Evolutionary conservation across 1,284 basidiomycete genomes (phyloP), one percentile per base, ranked within the genome.

Genomic region (Naganishia liquefaciens): DNA sequence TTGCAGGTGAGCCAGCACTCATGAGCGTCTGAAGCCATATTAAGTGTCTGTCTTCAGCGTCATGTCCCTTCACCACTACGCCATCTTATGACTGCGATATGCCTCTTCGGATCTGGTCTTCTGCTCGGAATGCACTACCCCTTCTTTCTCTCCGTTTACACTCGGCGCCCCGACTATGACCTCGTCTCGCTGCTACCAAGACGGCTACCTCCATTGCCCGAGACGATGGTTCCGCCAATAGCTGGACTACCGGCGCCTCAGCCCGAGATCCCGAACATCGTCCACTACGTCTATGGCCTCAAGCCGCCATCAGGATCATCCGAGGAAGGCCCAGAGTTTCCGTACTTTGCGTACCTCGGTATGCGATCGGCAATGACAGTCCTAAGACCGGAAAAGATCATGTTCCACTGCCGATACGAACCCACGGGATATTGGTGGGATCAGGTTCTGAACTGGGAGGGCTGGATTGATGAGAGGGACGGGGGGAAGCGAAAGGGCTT

Each of bases 271-370:
- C 75, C 75, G 17, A 76, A 75, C 62, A 62, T 74, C 44, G 74
- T 78, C 2, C 76, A 77, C 62, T 77, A 75, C 55, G 73, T 78
- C 15, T 76, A 73, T 61, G 76, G 76, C 1, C 68, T 75, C 10
- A 69, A 69, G 23, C 61, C 60, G 6, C 66, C 62, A 37, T 30
- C 33, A 5, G 62, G 44, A n/a, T n/a, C 37, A 7, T 49, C 30
- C 2, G 30, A 54, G 33, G 37, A 27, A 40, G 60, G 60, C 52
- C 40, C 27, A 30, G 60, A 62, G 25, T 72, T 77, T 40, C 73
- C 75, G 1, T 78, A 77, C 63, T 78, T 75, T 62, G 74, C 75
- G 5, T 79, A 78, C 66, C 70, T 78, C 46, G 74, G 76, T 13
- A 76, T 79, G 67, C 66, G 76, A 27, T 73, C 71, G n/a, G 76